These are phyloP conservation scores for Candida piceae DNA, from an alignment of 805 yeast genomes.

Conservation along the genomic window DNA sequence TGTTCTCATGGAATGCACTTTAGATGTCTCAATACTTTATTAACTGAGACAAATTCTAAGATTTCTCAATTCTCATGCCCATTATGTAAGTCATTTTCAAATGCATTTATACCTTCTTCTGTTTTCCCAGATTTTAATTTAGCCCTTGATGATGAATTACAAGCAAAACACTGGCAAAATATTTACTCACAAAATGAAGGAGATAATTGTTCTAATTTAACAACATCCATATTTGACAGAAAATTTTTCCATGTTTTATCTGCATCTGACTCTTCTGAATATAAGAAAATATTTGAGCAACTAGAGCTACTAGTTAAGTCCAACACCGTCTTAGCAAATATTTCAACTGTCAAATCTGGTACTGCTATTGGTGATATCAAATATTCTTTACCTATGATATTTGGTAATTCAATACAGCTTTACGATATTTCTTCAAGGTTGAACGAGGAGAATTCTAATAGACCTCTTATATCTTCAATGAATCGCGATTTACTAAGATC, in stretches of 20 bases:
- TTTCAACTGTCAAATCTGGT: slow-evolving; percentile 8
- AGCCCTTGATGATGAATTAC: slow-evolving; percentile 15
- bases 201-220: slow-evolving; percentile 27
- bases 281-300: slow-evolving; percentile 18
- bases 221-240: slow-evolving; percentile 24
- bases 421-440: slow-evolving; percentile 54
- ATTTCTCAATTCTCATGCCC: slow-evolving; percentile 39
- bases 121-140: slow-evolving; percentile 23
- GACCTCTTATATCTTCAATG: slow-evolving; percentile 12
- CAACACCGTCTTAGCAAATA: slow-evolving; percentile 11
- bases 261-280: slow-evolving; percentile 13
- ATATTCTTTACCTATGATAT: slow-evolving; percentile 19
- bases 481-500: slow-evolving; percentile 33
- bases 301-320: slow-evolving; percentile 16
- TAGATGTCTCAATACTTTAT: slow-evolving; percentile 35
- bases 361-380: slow-evolving; percentile 9
- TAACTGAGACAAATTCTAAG: slow-evolving; percentile 17
- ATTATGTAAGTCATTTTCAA: slow-evolving; percentile 42
- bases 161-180: slow-evolving; percentile 14
- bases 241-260: slow-evolving; percentile 23
- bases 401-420: slow-evolving; percentile 51
- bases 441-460: slow-evolving; percentile 18
- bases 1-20: slow-evolving; percentile 54
- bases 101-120: slow-evolving; percentile 41
- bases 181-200: slow-evolving; percentile 25